Evolutionary conservation across 2,329 filamentous ascomycete genomes (phyloP).

Genomic region (Polychaeton citri): DNA sequence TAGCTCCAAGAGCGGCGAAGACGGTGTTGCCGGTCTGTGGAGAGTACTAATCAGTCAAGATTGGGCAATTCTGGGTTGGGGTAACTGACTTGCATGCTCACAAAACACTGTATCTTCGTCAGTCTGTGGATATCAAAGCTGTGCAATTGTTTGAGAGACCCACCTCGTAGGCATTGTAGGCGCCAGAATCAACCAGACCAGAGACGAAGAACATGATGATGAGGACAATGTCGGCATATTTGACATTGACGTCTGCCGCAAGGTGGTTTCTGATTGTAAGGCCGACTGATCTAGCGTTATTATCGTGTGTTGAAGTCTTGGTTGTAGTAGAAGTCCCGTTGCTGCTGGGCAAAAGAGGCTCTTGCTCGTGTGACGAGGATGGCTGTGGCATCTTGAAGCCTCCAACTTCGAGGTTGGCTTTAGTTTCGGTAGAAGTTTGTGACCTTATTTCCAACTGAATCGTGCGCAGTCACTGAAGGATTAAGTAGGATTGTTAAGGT

Average conservation of each 20-base stretch:
- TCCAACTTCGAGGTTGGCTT: too few species aligned
- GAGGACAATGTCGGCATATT: conserved; percentile 51
- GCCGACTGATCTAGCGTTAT: too few species aligned
- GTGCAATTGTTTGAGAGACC: conserved; percentile 45
- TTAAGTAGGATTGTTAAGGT: too few species aligned
- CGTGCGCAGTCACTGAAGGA: too few species aligned
- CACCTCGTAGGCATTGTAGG: conserved; percentile 61
- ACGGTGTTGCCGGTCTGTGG: conserved; percentile 50
- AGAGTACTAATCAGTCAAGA: neutral
- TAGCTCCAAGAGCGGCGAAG: conserved; percentile 58
- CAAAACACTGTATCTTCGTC: neutral
- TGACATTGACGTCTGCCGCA: conserved; percentile 3
- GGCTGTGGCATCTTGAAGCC: too few species aligned
- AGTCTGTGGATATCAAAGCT: neutral
- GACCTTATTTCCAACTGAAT: too few species aligned
- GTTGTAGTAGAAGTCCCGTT: too few species aligned
- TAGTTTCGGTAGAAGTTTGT: too few species aligned
- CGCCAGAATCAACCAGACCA: conserved; percentile 59
- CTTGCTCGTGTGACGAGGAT: too few species aligned
- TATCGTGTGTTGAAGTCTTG: too few species aligned
- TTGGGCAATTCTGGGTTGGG: neutral
- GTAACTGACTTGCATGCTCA: neutral
- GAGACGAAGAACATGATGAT: conserved; percentile 61
- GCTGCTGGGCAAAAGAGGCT: too few species aligned
- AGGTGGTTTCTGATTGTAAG: conserved; percentile 3